Conservation (phyloP, 768 basidiomycete species). For the Lepiota subincarnata region DNA sequence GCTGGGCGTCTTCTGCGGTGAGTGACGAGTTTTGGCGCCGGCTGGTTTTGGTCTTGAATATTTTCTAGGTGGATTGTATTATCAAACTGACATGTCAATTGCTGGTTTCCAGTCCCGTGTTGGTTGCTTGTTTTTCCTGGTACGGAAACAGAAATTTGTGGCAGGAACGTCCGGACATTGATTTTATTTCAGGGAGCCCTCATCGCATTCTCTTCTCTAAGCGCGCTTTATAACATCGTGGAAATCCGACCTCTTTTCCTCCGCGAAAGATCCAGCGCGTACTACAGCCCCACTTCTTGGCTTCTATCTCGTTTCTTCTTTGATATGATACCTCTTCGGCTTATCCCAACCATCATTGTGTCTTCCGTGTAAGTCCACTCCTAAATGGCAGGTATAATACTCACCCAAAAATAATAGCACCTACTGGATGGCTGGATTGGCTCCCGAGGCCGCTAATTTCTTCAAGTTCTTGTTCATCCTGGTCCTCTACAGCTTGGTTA, state of each 20-base stretch:
- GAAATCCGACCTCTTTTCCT: slow-evolving; percentile 84
- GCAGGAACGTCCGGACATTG: slow-evolving; percentile 7
- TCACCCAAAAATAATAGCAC: slow-evolving; percentile 42
- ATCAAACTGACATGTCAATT: slow-evolving; percentile 71
- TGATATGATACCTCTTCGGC: slow-evolving; percentile 83
- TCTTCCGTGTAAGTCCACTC: slow-evolving; percentile 63
- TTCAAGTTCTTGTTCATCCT: slow-evolving; percentile 95
- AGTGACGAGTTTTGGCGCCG: slow-evolving; percentile 16
- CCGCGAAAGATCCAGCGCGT: slow-evolving; percentile 79
- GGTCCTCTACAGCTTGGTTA: slow-evolving; percentile 76
- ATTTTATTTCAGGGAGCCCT: slow-evolving; percentile 62
- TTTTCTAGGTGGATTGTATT: slow-evolving; percentile 76
- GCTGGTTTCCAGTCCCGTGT: slow-evolving; percentile 92
- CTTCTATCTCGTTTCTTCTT: slow-evolving; percentile 83
- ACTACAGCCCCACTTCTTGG: slow-evolving; percentile 92
- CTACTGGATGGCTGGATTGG: slow-evolving; percentile 96
- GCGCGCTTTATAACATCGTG: slow-evolving; percentile 85
- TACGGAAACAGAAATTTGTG: slow-evolving; percentile 21
- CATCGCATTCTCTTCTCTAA: slow-evolving; percentile 87
- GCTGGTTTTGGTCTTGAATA: not conserved
- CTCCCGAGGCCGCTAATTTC: slow-evolving; percentile 71
- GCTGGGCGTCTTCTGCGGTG: slow-evolving; percentile 84
- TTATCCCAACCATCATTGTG: slow-evolving; percentile 87
- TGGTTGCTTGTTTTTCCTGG: slow-evolving; percentile 94
- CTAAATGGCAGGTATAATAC: not conserved